Conservation (phyloP, 2,329 filamentous ascomycete genomes). For the Aspergillus brunneoviolaceus region DNA sequence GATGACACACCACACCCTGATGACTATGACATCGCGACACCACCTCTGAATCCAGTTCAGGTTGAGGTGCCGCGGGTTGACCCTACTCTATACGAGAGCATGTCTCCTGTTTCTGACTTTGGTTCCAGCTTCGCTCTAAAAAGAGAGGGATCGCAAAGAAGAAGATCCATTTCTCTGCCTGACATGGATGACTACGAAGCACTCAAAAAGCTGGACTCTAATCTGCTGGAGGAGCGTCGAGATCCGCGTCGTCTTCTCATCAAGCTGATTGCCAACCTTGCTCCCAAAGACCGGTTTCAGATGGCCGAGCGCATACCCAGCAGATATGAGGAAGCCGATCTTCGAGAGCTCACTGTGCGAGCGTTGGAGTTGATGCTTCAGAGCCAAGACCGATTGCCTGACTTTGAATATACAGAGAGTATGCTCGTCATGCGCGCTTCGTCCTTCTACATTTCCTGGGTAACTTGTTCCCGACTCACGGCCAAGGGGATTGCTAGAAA, state of each 20-base stretch:
- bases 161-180: conserved; percentile 10
- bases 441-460: conserved; percentile 35
- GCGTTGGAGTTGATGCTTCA: conserved; percentile 20
- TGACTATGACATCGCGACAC: conserved; percentile 30
- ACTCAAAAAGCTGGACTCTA: conserved; percentile 35
- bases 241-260: conserved; percentile 41
- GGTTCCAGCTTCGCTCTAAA: conserved; percentile 3
- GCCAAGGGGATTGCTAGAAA: conserved; percentile 21
- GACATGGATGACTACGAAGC: conserved; percentile 26
- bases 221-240: conserved; percentile 33
- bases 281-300: conserved; percentile 19
- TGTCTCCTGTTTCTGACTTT: conserved; percentile 20
- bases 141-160: conserved; percentile 1
- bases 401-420: conserved; percentile 9
- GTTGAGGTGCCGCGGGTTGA: conserved; percentile 10
- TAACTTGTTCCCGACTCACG: conserved; percentile 23
- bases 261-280: conserved; percentile 27
- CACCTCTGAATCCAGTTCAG: conserved; percentile 34
- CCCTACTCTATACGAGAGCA: conserved; percentile 6
- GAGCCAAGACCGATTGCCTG: conserved; percentile 6
- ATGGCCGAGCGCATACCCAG: conserved; percentile 16
- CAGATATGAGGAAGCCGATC: conserved; percentile 10
- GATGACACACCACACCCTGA: conserved; percentile 19
- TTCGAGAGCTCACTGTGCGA: conserved; percentile 15
- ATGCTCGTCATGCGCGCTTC: conserved; percentile 25